A percentile compares a stretch with the other conserved stretches of the same genome.
phyloP scores from a whole-genome alignment of 2,329 filamentous ascomycete genomes.

The Trichothecium roseum region DNA sequence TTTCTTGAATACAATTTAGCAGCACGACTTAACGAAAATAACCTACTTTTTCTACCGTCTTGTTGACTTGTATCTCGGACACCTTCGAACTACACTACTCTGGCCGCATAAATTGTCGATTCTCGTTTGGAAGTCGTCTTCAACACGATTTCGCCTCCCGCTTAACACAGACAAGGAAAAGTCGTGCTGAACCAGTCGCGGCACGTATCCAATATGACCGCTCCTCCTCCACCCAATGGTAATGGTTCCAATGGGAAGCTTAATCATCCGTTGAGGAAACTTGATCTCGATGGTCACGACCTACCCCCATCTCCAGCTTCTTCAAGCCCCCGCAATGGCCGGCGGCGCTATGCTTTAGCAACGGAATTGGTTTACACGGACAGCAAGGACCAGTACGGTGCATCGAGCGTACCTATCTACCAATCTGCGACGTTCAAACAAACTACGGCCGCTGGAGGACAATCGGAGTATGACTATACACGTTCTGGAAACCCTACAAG shows the following conservation, averaged over 20 bases:
- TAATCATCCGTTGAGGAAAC: conserved; percentile 37
- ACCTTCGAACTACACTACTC: too few relatives aligned
- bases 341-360: conserved; percentile 78
- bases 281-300: conserved; percentile 75
- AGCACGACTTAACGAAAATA: too few relatives aligned
- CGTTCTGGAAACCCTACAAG: conserved; percentile 94
- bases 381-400: conserved; percentile 90
- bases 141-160: too few relatives aligned
- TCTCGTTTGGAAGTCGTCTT: too few relatives aligned
- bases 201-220: too few relatives aligned
- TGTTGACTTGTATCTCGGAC: too few relatives aligned
- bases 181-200: too few relatives aligned
- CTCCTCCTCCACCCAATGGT: conserved; percentile 12
- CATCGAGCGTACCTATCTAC: conserved; percentile 94
- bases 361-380: conserved; percentile 97
- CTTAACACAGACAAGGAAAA: too few relatives aligned
- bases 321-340: conserved; percentile 76
- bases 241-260: conserved; percentile 16
- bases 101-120: too few relatives aligned
- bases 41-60: too few relatives aligned
- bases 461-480: conserved; percentile 92
- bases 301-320: conserved; percentile 87
- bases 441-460: conserved; percentile 64
- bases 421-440: conserved; percentile 99
- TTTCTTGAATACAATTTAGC: too few relatives aligned